phyloP scores from a whole-genome alignment of 352 stramenopile genomes.

The Phytophthora colocasiae region DNA sequence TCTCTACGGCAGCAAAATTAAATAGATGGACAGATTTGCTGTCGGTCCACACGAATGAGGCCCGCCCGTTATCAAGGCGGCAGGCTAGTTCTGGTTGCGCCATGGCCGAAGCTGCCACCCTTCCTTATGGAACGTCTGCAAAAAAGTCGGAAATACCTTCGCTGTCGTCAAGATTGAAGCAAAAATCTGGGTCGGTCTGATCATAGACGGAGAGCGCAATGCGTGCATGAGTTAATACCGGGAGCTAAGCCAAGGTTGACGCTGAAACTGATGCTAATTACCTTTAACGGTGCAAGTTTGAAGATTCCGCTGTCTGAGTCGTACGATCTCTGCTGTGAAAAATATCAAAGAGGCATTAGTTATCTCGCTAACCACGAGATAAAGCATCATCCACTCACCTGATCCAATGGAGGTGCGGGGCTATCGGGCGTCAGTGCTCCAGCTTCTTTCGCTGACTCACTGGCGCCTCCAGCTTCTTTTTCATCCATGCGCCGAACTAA shows the following conservation, averaged over 20 bases:
- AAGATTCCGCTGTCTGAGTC: constrained; percentile 86
- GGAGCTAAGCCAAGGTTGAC: neutral
- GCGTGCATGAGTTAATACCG: constrained; percentile 13
- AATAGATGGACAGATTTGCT: constrained; percentile 43
- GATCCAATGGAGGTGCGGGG: constrained; percentile 55
- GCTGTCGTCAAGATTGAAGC: constrained; percentile 88
- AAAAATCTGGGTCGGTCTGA: constrained; percentile 89
- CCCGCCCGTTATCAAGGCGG: constrained; percentile 11
- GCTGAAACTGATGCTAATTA: constrained; percentile 28
- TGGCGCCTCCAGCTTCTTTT: constrained; percentile 37
- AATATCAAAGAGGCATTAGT: neutral
- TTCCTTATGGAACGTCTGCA: constrained; percentile 67
- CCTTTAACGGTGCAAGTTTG: constrained; percentile 88
- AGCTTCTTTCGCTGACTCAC: constrained; percentile 29
- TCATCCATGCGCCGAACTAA: constrained; percentile 80
- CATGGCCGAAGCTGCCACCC: constrained; percentile 9
- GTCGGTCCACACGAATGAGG: constrained; percentile 14
- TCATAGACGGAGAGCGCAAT: constrained; percentile 9
- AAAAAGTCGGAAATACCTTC: constrained; percentile 92
- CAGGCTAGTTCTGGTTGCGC: constrained; percentile 13
- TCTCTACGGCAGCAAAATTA: constrained; percentile 42
- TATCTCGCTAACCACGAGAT: neutral
- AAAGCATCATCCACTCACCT: constrained; percentile 42
- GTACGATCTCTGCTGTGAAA: constrained; percentile 71
- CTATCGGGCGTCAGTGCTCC: constrained; percentile 34